These are phyloP conservation scores for Mitragyna speciosa DNA, from an alignment of 257 asterid species.

Conservation along the genomic window DNA sequence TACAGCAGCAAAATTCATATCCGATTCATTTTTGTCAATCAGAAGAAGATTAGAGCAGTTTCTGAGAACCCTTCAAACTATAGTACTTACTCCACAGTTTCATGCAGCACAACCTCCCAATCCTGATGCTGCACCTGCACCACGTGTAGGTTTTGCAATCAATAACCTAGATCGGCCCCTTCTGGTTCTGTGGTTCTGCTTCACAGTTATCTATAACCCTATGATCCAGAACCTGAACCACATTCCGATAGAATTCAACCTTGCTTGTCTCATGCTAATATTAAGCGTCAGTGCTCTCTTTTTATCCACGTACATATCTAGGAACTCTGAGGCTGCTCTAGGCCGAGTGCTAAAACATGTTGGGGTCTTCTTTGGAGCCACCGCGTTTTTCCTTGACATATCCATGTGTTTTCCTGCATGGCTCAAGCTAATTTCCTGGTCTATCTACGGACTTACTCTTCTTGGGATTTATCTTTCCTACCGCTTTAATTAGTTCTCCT, in stretches of 20 bases:
- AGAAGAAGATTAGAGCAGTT: not conserved
- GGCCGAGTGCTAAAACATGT: not conserved
- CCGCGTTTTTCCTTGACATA: not conserved
- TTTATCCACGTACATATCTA: not conserved
- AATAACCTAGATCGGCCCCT: not conserved
- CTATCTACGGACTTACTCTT: not conserved
- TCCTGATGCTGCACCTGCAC: not conserved
- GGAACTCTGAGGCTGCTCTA: not conserved
- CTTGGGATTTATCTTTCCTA: not conserved
- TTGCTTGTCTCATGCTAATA: not conserved
- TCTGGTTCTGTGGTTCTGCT: not conserved
- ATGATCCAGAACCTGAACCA: conserved; percentile 9
- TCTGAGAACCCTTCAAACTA: not conserved
- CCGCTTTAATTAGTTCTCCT: not conserved
- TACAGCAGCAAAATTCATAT: not conserved
- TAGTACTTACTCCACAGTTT: not conserved
- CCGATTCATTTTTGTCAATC: not conserved
- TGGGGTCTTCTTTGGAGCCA: conserved; percentile 5
- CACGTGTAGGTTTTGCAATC: not conserved
- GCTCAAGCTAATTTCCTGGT: not conserved
- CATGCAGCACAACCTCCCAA: not conserved
- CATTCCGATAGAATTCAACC: not conserved
- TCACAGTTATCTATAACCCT: not conserved
- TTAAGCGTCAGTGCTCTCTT: not conserved
- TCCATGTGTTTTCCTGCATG: not conserved